Conservation (phyloP, 2,329 filamentous ascomycete species). For the Trichothecium roseum region DNA sequence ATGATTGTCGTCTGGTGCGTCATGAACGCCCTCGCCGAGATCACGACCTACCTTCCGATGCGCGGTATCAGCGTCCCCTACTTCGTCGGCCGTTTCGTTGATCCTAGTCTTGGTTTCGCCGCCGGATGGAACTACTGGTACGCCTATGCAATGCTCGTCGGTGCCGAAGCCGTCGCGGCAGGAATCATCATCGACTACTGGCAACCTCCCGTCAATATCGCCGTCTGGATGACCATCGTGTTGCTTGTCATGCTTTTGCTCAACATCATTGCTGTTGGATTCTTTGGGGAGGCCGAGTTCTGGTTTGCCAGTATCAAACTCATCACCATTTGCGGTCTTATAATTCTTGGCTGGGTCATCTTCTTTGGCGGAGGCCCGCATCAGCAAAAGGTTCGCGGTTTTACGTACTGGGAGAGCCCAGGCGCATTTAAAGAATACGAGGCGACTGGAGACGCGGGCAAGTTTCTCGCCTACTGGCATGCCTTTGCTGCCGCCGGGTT, state of each 20-base stretch:
- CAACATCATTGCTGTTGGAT: slow-evolving; percentile 45
- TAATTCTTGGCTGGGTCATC: slow-evolving; percentile 44
- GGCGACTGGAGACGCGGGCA: slow-evolving; percentile 32
- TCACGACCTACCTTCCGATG: slow-evolving; percentile 43
- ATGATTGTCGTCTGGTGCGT: slow-evolving; percentile 42
- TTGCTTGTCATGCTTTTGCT: slow-evolving; percentile 41
- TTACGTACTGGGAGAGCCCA: slow-evolving; percentile 25
- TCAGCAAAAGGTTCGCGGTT: slow-evolving; percentile 34
- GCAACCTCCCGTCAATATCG: slow-evolving; percentile 38
- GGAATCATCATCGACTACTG: slow-evolving; percentile 52
- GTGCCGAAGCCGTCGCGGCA: slow-evolving; percentile 46
- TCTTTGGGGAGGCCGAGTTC: slow-evolving; percentile 53
- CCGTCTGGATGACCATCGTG: slow-evolving; percentile 50
- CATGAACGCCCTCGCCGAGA: slow-evolving; percentile 45
- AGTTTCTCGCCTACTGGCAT: slow-evolving; percentile 49
- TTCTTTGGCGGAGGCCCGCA: slow-evolving; percentile 45
- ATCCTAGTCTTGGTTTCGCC: slow-evolving; percentile 45
- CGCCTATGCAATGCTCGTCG: slow-evolving; percentile 47
- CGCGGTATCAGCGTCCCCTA: slow-evolving; percentile 47
- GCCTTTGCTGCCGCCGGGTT: slow-evolving; percentile 49
- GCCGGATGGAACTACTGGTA: slow-evolving; percentile 54
- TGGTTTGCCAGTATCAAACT: slow-evolving; percentile 52
- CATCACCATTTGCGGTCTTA: slow-evolving; percentile 45
- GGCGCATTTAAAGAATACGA: slow-evolving; percentile 39
- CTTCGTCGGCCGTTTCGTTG: slow-evolving; percentile 44